Base-by-base conservation (phyloP, 2,329 filamentous ascomycete species). In the Clonostachys rhizophaga region DNA sequence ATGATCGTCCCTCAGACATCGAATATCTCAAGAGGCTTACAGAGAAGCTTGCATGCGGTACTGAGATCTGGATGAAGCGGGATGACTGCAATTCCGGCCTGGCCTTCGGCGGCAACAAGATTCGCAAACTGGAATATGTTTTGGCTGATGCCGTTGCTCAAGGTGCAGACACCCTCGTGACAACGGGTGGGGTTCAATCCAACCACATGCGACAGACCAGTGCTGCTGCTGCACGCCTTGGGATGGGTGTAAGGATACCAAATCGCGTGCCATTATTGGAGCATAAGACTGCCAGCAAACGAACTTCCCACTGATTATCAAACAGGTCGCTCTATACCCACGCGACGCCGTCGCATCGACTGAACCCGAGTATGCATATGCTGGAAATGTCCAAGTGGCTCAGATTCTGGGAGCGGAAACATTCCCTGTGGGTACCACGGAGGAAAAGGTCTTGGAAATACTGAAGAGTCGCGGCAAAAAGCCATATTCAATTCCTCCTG, bases 401-500 rank as follows among this genome's bases (percentile, higher is more conserved):
- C 40, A 18, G 13, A 51, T 54, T 12, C 52, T 54, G 14, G 52
- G 51, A 5, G 52, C 51, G 1, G 47, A 53, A 37, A 47, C 46
- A 4, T 50, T 49, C 39, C 46, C 48, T 9, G 36, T 44, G 11
- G 49, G 48, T 13, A 34, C 42, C 6, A 36, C 37, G 14, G 34
- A 43, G 10, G 46, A 50, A 2, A n/a, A 36, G 2, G 49, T 34
- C 14, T 3, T 50, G 12, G 6, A 20, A 2, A 11, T 30, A 2
- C 34, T 50, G 12, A 18, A 64, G 44, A 60, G 49, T 0, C 58
- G 59, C 5, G 81, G 78, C 0, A 71, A 70, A n/a, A 79, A 74
- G 54, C 78, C 81, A 0, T 86, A 85, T 54, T 80, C 79, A 54
- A 84, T 86, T 47, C 82, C 83, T 2, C 78, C 81, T 0, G 82